Evolutionary conservation across 805 yeast genomes (phyloP).

Genomic region (Wickerhamiella bombiphila): DNA sequence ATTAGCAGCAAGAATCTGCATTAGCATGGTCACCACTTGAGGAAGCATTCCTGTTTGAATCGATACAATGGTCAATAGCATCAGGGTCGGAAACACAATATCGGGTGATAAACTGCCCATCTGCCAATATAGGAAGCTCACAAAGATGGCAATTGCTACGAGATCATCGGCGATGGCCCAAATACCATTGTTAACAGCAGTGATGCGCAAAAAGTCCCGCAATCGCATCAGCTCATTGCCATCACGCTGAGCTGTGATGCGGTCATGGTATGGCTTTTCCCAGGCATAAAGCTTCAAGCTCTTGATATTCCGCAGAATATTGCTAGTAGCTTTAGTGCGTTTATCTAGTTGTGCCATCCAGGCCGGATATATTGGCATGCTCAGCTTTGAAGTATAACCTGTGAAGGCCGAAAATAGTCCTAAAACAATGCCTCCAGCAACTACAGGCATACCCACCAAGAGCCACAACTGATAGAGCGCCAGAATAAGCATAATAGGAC

Average conservation of each 20-base stretch:
- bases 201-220: conserved; percentile 48
- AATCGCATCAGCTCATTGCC: conserved; percentile 36
- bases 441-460: conserved; percentile 67
- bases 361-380: conserved; percentile 45
- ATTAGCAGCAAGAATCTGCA: conserved; percentile 7
- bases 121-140: conserved; percentile 48
- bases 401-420: conserved; percentile 19
- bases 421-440: conserved; percentile 75
- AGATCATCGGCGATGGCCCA: conserved; percentile 70
- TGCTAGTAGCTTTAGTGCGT: conserved; percentile 69
- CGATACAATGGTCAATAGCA: conserved; percentile 45
- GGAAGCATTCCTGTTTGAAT: conserved; percentile 10
- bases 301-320: conserved; percentile 80
- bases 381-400: conserved; percentile 25
- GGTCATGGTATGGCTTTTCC: conserved; percentile 59
- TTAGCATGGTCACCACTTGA: conserved; percentile 4
- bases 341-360: conserved; percentile 79
- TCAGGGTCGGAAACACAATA: conserved; percentile 51
- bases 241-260: conserved; percentile 38
- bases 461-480: conserved; percentile 65
- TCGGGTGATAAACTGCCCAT: conserved; percentile 67
- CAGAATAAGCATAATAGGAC: conserved; percentile 74
- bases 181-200: conserved; percentile 64
- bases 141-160: conserved; percentile 79
- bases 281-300: conserved; percentile 73